Evolutionary conservation across 805 yeast genomes (phyloP), one percentile per base, ranked within the genome.

Genomic region (Nakazawaea ishiwadae): DNA sequence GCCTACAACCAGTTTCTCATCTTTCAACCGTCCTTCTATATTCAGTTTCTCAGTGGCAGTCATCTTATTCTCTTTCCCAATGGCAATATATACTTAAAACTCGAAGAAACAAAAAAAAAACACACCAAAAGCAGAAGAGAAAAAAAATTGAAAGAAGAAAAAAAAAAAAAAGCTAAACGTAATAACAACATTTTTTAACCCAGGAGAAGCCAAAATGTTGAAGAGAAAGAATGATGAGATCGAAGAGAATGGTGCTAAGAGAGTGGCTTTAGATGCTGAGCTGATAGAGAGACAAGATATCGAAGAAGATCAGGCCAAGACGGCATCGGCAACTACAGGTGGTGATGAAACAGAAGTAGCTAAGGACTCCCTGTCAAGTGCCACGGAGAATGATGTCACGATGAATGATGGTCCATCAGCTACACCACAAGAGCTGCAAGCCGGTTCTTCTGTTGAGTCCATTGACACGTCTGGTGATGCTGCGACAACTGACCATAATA

Each of bases 161-260:
- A 19, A 30, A 36, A 24, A 32, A 20, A 19, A 32, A 12, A 17
- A n/a, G 12, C 12, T 16, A 24, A 26, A 34, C 7, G 15, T 4
- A 34, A 15, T 17, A 19, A 14, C 21, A 18, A n/a, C n/a, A n/a
- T 12, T 17, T 6, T 7, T 8, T 7, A 37, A 20, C 8, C 15
- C 30, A 14, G 14, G 18, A 37, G 21, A 9, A n/a, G n/a, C n/a
- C n/a, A n/a, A n/a, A n/a, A 65, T 73, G 56, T 64, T 78, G 55
- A 83, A 83, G 57, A 69, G 90, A 42, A 83, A 81, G 64, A 81
- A 78, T 63, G 89, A 82, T 48, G 87, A 81, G 44, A 63, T 65
- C 10, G 70, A 73, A 34, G 77, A 70, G 45, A 77, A 74, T 41
- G 66, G 73, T 23, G 78, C 68, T 39, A 83, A 83, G 52, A 64